A percentile compares a stretch with the other conserved stretches of the same genome.
Evolutionary conservation across 805 yeast species (phyloP).

Genomic region (Schwanniomyces polymorphus): DNA sequence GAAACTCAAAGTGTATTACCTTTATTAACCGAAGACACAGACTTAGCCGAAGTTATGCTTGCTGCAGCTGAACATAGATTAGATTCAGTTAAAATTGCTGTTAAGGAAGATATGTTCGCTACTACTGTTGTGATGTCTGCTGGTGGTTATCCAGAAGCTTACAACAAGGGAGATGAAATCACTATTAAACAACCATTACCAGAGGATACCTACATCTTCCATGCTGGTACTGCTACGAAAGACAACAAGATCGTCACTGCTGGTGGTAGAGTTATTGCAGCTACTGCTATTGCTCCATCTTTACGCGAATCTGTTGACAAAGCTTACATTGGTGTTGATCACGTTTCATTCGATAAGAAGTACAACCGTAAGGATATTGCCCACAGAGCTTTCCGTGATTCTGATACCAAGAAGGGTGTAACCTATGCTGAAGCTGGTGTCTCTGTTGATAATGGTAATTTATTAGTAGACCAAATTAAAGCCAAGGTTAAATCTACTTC

Average conservation of each 20-base stretch:
- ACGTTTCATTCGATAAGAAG: slow-evolving; percentile 69
- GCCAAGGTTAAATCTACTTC: slow-evolving; percentile 87
- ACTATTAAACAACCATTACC: slow-evolving; percentile 51
- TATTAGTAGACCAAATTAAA: slow-evolving; percentile 86
- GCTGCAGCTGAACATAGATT: slow-evolving; percentile 95
- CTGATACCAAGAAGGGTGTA: slow-evolving; percentile 39
- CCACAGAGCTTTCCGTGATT: slow-evolving; percentile 84
- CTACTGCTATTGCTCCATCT: slow-evolving; percentile 79
- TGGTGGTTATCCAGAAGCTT: slow-evolving; percentile 92
- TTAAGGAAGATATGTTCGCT: slow-evolving; percentile 60
- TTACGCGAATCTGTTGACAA: slow-evolving; percentile 78
- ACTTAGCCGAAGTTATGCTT: slow-evolving; percentile 85
- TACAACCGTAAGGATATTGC: slow-evolving; percentile 94
- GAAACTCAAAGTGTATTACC: slow-evolving; percentile 97
- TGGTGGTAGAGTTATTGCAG: slow-evolving; percentile 97
- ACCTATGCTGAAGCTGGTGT: slow-evolving; percentile 98
- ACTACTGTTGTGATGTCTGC: slow-evolving; percentile 97
- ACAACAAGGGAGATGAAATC: slow-evolving; percentile 84
- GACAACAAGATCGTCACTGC: slow-evolving; percentile 71
- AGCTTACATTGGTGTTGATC: slow-evolving; percentile 84
- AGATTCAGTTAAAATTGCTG: slow-evolving; percentile 68
- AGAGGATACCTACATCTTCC: slow-evolving; percentile 75
- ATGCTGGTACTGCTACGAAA: slow-evolving; percentile 82
- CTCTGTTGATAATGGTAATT: slow-evolving; percentile 93
- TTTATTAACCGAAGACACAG: slow-evolving; percentile 78